Base-by-base conservation (phyloP, 1,284 basidiomycete species). In the Boletus albobrunnescens region DNA sequence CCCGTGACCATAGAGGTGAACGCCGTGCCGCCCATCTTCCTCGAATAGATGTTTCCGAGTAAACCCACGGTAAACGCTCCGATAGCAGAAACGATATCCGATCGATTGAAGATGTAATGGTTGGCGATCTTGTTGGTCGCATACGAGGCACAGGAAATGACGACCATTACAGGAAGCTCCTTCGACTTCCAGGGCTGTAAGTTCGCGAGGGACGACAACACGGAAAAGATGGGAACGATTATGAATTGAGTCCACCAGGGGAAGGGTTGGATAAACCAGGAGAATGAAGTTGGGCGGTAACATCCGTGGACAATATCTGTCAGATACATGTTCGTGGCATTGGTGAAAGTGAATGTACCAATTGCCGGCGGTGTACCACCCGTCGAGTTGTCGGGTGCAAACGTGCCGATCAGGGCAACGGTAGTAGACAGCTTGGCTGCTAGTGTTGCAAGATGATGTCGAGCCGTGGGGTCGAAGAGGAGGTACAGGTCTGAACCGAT, bases 1-100 rank as follows among this genome's bases (percentile, higher is more conserved):
- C 90, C 91, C 4, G 88, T 87, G 24, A 91, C 88, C 88, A 91
- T 93, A 5, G 84, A 84, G 6, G 89, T 91, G 67, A 93, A 93
- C 20, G 91, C 90, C 4, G 90, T 92, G 10, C 91, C 91, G n/a
- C 85, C 81, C 77, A 91, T 88, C 59, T 82, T 80, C 46, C 90
- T 74, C 47, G 90, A 91, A 65, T 93, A 93, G 2, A 86, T 67
- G 59, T 93, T 93, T 1, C 91, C 90, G 20, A 93, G 72, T 26
- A 92, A 57, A 27, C 88, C 87, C 35, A 91, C 84, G 8, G 85
- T 87, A 57, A 92, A 92, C 20, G 89, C 88, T 3, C 90, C 90
- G 54, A 92, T 87, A n/a, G 87, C 84, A 33, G 83, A 86, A 17
- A 91, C 88, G 41, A 92, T 75, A 61, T 92, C 89, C 4, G 84